A percentile compares a stretch with the other conserved stretches of the same genome.
These are phyloP conservation scores for Termitomyces sp. DNA, from an alignment of 768 basidiomycete species.

Conservation along the genomic window DNA sequence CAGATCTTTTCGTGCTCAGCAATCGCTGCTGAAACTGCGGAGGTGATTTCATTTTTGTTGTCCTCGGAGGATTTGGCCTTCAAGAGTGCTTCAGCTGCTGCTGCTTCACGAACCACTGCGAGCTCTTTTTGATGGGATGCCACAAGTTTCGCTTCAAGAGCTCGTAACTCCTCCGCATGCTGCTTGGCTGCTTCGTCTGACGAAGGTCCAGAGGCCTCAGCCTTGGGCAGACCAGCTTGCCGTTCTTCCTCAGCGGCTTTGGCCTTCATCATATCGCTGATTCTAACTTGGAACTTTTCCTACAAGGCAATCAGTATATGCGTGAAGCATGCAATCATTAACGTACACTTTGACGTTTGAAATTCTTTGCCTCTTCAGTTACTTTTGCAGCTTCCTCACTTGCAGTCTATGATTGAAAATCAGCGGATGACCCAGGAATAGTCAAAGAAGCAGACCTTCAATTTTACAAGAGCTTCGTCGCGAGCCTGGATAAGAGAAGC, in stretches of 20 bases:
- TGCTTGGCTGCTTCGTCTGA: constrained; percentile 37
- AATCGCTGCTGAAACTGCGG: constrained; percentile 44
- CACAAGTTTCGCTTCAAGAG: constrained; percentile 46
- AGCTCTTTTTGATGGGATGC: constrained; percentile 50
- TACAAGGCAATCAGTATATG: constrained; percentile 19
- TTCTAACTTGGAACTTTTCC: constrained; percentile 58
- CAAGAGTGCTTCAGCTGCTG: constrained; percentile 23
- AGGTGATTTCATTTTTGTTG: constrained; percentile 34
- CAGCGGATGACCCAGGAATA: constrained; percentile 1
- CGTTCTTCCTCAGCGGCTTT: constrained; percentile 42
- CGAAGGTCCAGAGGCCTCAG: constrained; percentile 15
- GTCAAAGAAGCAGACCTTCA: constrained; percentile 37
- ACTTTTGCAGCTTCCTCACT: constrained; percentile 40
- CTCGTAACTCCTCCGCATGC: constrained; percentile 56
- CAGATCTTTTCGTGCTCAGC: constrained; percentile 41
- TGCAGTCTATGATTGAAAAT: constrained; percentile 22
- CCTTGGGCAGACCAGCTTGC: constrained; percentile 28
- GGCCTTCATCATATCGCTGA: constrained; percentile 46
- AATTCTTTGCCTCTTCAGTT: constrained; percentile 35
- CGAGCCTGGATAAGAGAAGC: constrained; percentile 49
- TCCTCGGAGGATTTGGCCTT: constrained; percentile 28
- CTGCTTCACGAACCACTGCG: constrained; percentile 45
- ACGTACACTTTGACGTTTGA: constrained; percentile 35
- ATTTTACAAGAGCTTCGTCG: constrained; percentile 52
- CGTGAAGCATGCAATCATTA: background rate